Conservation (phyloP, 176 grass and related monocot genomes). For the Eleusine indica region DNA sequence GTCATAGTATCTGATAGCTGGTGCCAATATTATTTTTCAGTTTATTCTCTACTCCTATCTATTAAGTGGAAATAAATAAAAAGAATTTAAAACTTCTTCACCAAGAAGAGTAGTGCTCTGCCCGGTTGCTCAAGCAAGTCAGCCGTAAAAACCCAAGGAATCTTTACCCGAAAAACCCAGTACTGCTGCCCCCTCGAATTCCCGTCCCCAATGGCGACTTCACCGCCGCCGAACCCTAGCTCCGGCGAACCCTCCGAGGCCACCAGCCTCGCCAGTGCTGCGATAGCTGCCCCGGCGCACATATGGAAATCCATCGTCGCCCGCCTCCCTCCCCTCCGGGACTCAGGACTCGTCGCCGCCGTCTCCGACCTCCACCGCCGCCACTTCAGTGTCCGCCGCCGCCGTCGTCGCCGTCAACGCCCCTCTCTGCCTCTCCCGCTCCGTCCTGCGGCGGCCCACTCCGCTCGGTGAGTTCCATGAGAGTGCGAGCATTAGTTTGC, state of each 20-base stretch:
- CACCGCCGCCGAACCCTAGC: constrained; percentile 47
- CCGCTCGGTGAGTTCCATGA: constrained; percentile 44
- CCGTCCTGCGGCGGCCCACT: constrained; percentile 21
- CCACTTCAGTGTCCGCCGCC: constrained; percentile 29
- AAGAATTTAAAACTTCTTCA: not conserved
- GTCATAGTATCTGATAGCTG: too few relatives aligned
- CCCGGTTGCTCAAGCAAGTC: constrained; percentile 3
- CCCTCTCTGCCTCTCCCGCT: constrained; percentile 46
- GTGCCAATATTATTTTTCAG: too few relatives aligned
- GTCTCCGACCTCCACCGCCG: constrained; percentile 42
- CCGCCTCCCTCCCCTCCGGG: constrained; percentile 38
- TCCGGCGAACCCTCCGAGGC: constrained; percentile 34
- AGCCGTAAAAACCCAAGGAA: constrained; percentile 11
- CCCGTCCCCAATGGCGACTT: constrained; percentile 36
- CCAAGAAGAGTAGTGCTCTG: not conserved
- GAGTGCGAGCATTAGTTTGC: not conserved
- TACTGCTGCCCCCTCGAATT: not conserved
- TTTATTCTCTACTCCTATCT: too few relatives aligned
- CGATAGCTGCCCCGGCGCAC: constrained; percentile 8
- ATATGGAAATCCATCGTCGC: constrained; percentile 44
- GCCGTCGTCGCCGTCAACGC: constrained; percentile 32
- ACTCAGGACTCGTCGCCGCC: constrained; percentile 39
- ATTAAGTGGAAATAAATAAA: not conserved
- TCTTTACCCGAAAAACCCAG: not conserved
- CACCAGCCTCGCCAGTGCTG: not conserved